Evolutionary conservation across 2,329 filamentous ascomycete genomes (phyloP), one percentile per base, ranked within the genome.

Genomic region (Lecanoromycetidae sp.): DNA sequence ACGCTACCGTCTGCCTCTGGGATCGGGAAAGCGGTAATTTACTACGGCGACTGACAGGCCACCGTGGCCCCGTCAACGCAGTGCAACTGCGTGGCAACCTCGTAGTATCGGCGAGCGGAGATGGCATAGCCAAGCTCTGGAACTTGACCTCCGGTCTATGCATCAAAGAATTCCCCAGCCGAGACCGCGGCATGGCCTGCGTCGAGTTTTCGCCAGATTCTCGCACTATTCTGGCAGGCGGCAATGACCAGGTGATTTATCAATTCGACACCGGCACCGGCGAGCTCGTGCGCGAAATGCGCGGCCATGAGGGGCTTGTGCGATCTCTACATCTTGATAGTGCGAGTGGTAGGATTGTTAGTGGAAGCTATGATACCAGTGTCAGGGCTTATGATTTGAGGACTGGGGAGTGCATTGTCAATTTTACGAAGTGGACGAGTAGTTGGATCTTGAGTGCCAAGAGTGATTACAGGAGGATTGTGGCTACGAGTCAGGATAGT

Each of bases 371-470:
- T 63, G 91, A 98, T 62, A 85, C 86, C 57, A 88, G 90, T 57
- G 88, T 98, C 61, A 94, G 93, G 61, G 87, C 96, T 1, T 95
- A 87, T 65, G 84, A 95, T 62, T 83, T 91, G 66, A 79, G 81
- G 54, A 82, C 81, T 2, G 90, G 88, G 27, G 70, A 80, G 38
- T 74, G 87, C 56, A 75, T 90, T 51, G 77, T 93, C 52, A 81
- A 87, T 57, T 90, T 95, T 58, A 84, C 87, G n/a, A 80, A 84
- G 56, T 96, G 88, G 87, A 94, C 94, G 49, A 82, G 83, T 9
- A 94, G 87, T 65, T 98, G 91, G 91, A 93, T 98, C 59, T 69
- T 98, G 50, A 88, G 86, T 54, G 91, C 91, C 43, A 95, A 95
- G 72, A 88, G 85, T 53, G 90, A 98, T 61, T 96, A 96, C 64